Percentiles rank a stretch among this genome's conserved stretches.
These are phyloP conservation scores for Diplosphaera chodatii DNA, from an alignment of 139 green algal genomes.

Conservation along the genomic window DNA sequence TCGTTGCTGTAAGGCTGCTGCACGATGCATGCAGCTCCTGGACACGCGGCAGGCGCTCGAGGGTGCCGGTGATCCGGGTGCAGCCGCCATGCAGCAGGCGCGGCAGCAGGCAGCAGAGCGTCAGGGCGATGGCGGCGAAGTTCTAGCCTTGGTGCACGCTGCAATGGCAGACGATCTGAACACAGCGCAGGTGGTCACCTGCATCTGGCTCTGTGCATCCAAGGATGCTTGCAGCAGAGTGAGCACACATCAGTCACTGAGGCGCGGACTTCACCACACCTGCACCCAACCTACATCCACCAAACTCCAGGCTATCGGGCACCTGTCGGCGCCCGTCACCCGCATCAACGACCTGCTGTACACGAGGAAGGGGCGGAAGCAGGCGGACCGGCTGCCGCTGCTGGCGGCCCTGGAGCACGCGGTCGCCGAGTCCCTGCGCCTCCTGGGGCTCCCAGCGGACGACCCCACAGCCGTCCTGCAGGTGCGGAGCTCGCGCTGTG, in stretches of 20 bases:
- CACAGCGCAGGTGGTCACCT: slow-evolving; percentile 59
- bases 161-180: slow-evolving; percentile 87
- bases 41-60: slow-evolving; percentile 42
- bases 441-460: slow-evolving; percentile 35
- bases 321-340: slow-evolving; percentile 75
- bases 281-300: no score
- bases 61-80: slow-evolving; percentile 3
- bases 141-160: slow-evolving; percentile 18
- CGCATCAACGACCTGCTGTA: slow-evolving; percentile 74
- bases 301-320: slow-evolving; percentile 42
- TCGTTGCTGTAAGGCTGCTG: no score
- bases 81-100: slow-evolving; percentile 5
- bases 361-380: slow-evolving; percentile 50
- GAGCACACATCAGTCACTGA: no score
- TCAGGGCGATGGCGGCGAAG: slow-evolving; percentile 1
- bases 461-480: slow-evolving; percentile 22
- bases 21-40: neutral
- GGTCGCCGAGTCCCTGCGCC: slow-evolving; percentile 15
- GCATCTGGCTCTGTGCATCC: no score
- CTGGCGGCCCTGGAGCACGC: slow-evolving; percentile 17
- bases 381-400: slow-evolving; percentile 20
- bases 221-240: no score
- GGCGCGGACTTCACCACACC: no score
- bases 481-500: neutral
- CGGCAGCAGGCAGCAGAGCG: slow-evolving; percentile 14